These are phyloP conservation scores for Penicillium lividum DNA, from an alignment of 495 filamentous ascomycete species.

Conservation along the genomic window DNA sequence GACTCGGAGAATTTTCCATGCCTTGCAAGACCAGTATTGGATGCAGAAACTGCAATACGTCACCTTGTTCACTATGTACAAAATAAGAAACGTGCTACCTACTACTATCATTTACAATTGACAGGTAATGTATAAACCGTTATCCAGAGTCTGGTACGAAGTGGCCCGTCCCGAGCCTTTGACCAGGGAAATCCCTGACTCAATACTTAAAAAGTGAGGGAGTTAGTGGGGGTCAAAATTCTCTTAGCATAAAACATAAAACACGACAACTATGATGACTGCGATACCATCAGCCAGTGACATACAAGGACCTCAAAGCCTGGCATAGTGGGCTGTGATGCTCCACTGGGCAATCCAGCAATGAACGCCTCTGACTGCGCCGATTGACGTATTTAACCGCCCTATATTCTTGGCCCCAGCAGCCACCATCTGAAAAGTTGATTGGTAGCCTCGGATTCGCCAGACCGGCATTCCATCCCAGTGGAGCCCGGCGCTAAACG, in stretches of 20 bases:
- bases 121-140: constrained; percentile 12
- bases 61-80: neutral
- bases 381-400: constrained; percentile 19
- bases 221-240: neutral
- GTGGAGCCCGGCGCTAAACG: constrained; percentile 26
- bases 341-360: constrained; percentile 19
- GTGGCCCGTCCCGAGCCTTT: constrained; percentile 33
- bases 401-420: constrained; percentile 5
- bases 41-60: constrained; percentile 3
- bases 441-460: constrained; percentile 18
- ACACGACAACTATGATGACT: neutral
- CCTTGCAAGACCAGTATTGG: constrained; percentile 13
- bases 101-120: no score
- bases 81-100: no score
- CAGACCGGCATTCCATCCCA: constrained; percentile 9
- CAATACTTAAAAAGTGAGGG: neutral
- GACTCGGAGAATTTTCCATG: constrained; percentile 28
- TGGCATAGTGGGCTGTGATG: constrained; percentile 18
- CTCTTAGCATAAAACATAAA: neutral
- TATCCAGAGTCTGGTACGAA: constrained; percentile 26
- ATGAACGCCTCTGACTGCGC: constrained; percentile 6
- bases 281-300: constrained; percentile 5
- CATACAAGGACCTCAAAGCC: neutral
- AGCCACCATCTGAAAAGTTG: constrained; percentile 25
- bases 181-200: constrained; percentile 5